Conservation (phyloP, 1,284 basidiomycete genomes). For the Trichosporon inkin region DNA sequence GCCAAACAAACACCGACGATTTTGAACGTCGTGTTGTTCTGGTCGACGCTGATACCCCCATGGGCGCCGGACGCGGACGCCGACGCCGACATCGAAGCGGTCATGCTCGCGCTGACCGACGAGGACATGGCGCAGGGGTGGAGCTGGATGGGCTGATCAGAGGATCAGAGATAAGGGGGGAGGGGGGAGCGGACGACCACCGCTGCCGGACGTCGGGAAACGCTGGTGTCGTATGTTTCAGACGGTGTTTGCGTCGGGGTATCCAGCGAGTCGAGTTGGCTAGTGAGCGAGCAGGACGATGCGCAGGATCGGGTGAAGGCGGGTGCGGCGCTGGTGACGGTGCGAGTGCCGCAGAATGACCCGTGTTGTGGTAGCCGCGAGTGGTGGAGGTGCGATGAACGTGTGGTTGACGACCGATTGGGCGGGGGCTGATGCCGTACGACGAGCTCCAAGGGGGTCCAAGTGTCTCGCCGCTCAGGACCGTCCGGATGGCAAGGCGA, state of each 20-base stretch:
- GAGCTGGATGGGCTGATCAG: neutral
- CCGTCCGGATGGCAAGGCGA: neutral
- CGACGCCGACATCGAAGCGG: neutral
- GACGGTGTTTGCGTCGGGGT: no score
- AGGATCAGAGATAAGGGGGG: neutral
- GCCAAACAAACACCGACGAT: conserved; percentile 68
- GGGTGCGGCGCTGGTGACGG: no score
- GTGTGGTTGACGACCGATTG: neutral
- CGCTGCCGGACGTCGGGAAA: neutral
- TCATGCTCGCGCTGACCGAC: conserved; percentile 2
- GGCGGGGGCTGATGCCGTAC: conserved; percentile 1
- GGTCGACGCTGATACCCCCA: neutral
- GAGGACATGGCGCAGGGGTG: neutral
- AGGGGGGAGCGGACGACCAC: neutral
- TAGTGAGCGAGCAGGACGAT: no score
- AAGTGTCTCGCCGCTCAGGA: neutral
- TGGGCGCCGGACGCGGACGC: neutral
- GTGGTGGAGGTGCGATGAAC: neutral
- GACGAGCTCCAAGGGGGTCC: neutral
- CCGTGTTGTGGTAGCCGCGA: neutral
- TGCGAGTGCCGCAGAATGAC: no score
- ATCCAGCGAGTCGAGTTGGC: no score
- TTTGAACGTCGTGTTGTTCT: conserved; percentile 46
- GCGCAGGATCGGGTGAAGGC: no score
- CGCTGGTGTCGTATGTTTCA: neutral